Base-by-base conservation (phyloP, 371 early-diverging fungal genomes). In the Rhizopus arrhizus region DNA sequence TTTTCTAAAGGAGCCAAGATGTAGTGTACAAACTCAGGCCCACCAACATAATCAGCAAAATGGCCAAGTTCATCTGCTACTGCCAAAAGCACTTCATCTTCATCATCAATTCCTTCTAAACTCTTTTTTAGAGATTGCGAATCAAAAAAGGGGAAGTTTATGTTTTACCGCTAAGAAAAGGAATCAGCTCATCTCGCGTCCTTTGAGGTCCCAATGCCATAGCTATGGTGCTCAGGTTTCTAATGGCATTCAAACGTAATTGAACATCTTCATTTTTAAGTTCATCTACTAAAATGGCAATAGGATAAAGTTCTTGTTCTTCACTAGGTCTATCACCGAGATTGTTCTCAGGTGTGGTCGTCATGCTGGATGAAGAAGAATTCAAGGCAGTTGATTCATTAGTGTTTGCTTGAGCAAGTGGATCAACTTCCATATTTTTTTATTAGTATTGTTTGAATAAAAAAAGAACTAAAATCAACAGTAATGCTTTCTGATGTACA, bases 51-150 rank as follows among this genome's bases (percentile, higher is more conserved):
- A 48, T 94, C 93, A 46, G 91, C 85, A 71, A 99, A 95, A 58
- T 87, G 81, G 8, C 93, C 95, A n/a, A 99, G 86, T 58, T 96
- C 93, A 65, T 95, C 96, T 33, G 99, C 97, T 29, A 99, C 81
- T 31, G 95, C 91, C 33, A 93, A 71, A 59, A 99, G 70, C 8
- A 99, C 90, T 72, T 99, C 99, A 78, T 99, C 99, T 69, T 99
- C 99, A 71, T 99, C 99, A 75, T 98, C 99, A 66, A 96, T 91
- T 28, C 95, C 93, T 78, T 98, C 98, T 95, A 72, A 6, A 54
- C 28, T 54, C 47, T 12, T 40, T 9, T 16, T 55, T 11, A 50
- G 15, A 53, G 31, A 38, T 32, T 29, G 2, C 2, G 38, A 22
- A 16, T 40, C 41, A 57, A 22, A 48, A 15, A 47, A n/a, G 10